Base-by-base conservation (phyloP, 768 basidiomycete species). In the Leccinum barrowsii region DNA sequence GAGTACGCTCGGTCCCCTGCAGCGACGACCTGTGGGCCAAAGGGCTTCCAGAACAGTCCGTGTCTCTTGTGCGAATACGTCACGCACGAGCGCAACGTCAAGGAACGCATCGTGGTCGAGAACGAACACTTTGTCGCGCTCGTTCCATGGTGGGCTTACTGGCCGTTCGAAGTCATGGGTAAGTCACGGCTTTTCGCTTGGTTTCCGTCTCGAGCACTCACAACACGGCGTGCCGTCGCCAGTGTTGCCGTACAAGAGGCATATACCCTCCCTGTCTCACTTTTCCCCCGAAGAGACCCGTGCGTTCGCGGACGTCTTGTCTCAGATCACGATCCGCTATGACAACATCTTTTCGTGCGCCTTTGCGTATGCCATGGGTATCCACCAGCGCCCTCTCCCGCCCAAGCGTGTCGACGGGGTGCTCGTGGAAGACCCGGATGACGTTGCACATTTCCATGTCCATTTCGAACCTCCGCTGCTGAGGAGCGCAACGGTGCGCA, bases 131-230 rank as follows among this genome's bases (percentile, higher is more conserved):
- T 92, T 83, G 78, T 90, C 3, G 92, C 87, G 0, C 67, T 96
- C 2, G 93, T 95, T 3, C 94, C 94, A 2, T 96, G 92, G 87
- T 97, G 94, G 94, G 94, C 94, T 6, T 83, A 84, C 32, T 97
- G 94, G 94, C 94, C 94, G 0, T 97, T 86, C 68, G 94, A 97
- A 71, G 78, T 87, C 17, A 74, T 95, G 65, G 69, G 90, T 89
- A 30, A 64, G 42, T 65, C 65, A 2, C 79, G 34, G 2, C 22
- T 21, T 30, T 21, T 0, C 7, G 34, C 50, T 35, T 7, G 34
- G 7, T 2, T 42, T 13, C 21, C 46, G 46, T 61, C 10, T 62
- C 11, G 49, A 50, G 49, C 13, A 46, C 64, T 59, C 11, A 52
- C 49, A 32, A 52, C 32, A 34, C 32, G 4, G 24, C 48, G 40